Evolutionary conservation across 192 early-diverging fungal genomes (phyloP).

Genomic region (Pilobolus umbonatus): DNA sequence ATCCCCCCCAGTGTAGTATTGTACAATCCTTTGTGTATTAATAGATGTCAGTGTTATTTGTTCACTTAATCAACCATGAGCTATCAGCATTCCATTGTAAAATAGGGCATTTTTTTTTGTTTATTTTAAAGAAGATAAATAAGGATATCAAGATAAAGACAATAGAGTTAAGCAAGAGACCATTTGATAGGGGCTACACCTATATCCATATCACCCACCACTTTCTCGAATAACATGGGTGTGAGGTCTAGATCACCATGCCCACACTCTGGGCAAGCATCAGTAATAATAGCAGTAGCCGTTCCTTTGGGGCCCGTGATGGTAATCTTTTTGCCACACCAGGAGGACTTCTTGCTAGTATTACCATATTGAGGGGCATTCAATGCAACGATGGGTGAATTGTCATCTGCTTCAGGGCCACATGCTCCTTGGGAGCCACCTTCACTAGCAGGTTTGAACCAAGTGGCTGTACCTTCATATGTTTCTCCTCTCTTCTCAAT

Average conservation of each 20-base stretch:
- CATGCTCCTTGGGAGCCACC: constrained; percentile 29
- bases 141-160: too few relatives aligned
- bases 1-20: too few relatives aligned
- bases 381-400: constrained; percentile 24
- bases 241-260: constrained; percentile 50
- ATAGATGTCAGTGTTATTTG: too few relatives aligned
- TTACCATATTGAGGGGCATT: constrained; percentile 29
- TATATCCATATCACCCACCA: constrained; percentile 39
- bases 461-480: constrained; percentile 23
- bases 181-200: constrained; percentile 51
- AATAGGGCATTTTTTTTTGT: too few relatives aligned
- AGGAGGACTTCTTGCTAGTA: constrained; percentile 17
- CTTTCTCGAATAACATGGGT: constrained; percentile 45
- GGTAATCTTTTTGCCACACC: constrained; percentile 28
- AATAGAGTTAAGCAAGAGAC: too few relatives aligned
- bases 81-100: too few relatives aligned
- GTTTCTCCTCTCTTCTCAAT: too few relatives aligned
- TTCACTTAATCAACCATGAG: too few relatives aligned
- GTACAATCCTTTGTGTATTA: too few relatives aligned
- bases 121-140: too few relatives aligned
- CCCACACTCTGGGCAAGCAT: constrained; percentile 49
- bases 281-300: constrained; percentile 45
- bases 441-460: constrained; percentile 30
- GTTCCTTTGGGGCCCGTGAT: constrained; percentile 38
- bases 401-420: constrained; percentile 21